Conservation (phyloP, 257 asterid species). For the Solanum peruvianum region DNA sequence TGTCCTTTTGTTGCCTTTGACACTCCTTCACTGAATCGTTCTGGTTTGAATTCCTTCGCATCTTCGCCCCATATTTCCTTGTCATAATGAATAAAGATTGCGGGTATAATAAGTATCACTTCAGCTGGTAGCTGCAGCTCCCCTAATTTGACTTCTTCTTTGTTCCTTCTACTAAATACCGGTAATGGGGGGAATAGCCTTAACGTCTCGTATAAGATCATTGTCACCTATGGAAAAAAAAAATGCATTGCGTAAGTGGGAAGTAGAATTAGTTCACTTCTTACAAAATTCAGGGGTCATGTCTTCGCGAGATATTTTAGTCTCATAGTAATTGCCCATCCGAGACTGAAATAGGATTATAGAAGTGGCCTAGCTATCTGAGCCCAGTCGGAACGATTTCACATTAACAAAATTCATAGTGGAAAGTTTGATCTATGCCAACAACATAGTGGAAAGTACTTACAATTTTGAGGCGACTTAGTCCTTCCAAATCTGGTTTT, state of each 20-base stretch:
- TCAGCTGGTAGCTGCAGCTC: slow-evolving; percentile 5
- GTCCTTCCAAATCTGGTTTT: slow-evolving; percentile 11
- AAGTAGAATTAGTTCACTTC: neutral
- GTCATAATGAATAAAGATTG: slow-evolving; percentile 13
- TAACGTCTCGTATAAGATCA: slow-evolving; percentile 12
- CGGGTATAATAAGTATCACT: neutral
- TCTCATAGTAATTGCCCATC: neutral
- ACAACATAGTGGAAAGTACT: neutral
- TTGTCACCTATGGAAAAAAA: neutral
- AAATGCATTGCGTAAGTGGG: neutral
- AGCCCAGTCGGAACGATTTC: neutral
- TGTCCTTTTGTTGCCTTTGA: neutral
- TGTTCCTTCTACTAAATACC: neutral
- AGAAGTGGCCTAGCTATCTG: neutral
- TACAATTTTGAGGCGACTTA: slow-evolving; percentile 21
- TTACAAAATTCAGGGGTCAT: neutral
- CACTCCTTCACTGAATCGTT: slow-evolving; percentile 19
- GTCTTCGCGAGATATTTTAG: neutral
- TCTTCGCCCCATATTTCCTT: slow-evolving; percentile 21
- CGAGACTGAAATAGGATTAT: too few species aligned
- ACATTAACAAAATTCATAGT: too few species aligned
- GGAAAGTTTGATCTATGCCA: too few species aligned
- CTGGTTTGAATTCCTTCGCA: slow-evolving; percentile 18
- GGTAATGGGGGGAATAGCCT: slow-evolving; percentile 21
- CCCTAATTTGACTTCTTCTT: slow-evolving; percentile 6